Conservation (phyloP, 2,329 filamentous ascomycete genomes). For the Curvularia sp. region DNA sequence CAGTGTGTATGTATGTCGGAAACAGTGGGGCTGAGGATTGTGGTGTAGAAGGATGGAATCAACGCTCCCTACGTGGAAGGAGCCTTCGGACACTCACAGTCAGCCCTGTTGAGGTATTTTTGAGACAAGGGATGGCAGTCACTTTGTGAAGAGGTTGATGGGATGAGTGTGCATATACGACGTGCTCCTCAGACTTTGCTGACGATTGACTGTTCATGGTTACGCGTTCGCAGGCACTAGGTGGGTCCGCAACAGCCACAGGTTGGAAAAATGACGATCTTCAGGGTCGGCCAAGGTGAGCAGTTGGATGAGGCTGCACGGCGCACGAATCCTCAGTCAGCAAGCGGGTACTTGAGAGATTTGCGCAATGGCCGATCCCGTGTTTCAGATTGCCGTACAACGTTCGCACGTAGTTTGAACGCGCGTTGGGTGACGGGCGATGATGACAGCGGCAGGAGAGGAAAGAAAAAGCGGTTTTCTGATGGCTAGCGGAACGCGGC, state of each 20-base stretch:
- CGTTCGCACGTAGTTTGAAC: conserved; percentile 9
- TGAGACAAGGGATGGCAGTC: neutral
- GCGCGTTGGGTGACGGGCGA: conserved; percentile 10
- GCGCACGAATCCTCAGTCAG: conserved; percentile 1
- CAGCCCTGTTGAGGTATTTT: neutral
- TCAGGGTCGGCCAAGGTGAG: conserved; percentile 13
- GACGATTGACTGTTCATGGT: neutral
- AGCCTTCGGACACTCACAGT: neutral
- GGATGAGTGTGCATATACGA: neutral
- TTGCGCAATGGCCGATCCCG: conserved; percentile 6
- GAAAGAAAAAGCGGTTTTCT: neutral
- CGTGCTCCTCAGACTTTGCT: neutral
- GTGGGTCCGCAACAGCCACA: neutral
- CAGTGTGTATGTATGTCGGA: neutral
- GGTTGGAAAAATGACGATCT: conserved; percentile 17
- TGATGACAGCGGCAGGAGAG: neutral
- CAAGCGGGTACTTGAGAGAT: conserved; percentile 8
- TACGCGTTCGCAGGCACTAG: conserved; percentile 2
- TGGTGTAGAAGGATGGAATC: too few species aligned
- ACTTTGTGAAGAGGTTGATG: neutral
- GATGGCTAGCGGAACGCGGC: neutral
- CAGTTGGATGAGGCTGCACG: conserved; percentile 2
- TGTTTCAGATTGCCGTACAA: conserved; percentile 19
- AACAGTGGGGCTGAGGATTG: neutral
- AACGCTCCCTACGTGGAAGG: neutral